These are phyloP conservation scores for Pisolithus microcarpus DNA, from an alignment of 768 basidiomycete genomes.

Conservation along the genomic window DNA sequence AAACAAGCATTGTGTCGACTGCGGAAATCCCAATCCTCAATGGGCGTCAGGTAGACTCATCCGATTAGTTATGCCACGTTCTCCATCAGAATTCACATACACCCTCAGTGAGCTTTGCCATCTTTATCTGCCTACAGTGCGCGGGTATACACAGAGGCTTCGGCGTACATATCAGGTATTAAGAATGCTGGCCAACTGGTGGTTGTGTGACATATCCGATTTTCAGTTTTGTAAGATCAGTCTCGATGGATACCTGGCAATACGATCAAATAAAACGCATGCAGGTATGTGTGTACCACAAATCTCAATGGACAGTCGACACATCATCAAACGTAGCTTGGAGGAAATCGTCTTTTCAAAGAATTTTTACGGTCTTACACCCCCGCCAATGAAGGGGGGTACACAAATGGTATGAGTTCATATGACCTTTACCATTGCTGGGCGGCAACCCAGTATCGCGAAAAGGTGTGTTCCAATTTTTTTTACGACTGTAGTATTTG, in stretches of 20 bases:
- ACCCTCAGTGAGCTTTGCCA: constrained; percentile 53
- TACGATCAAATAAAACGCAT: constrained; percentile 83
- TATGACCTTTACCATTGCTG: constrained; percentile 87
- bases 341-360: constrained; percentile 81
- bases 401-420: constrained; percentile 50
- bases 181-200: constrained; percentile 3
- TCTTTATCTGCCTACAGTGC: constrained; percentile 90
- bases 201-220: neutral
- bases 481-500: neutral
- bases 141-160: constrained; percentile 81
- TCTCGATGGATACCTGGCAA: constrained; percentile 97
- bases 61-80: neutral
- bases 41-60: constrained; percentile 72
- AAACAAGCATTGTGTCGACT: constrained; percentile 80
- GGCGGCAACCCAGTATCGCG: constrained; percentile 91
- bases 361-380: constrained; percentile 69
- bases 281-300: constrained; percentile 54
- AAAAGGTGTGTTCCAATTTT: constrained; percentile 53
- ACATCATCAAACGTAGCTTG: constrained; percentile 44
- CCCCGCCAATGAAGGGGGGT: constrained; percentile 62
- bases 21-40: constrained; percentile 85
- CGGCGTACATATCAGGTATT: constrained; percentile 84
- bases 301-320: constrained; percentile 1
- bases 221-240: constrained; percentile 78
- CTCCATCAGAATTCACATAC: neutral